These are phyloP conservation scores for Mucor plumbeus DNA, from an alignment of 371 early-diverging fungal genomes.

Conservation along the genomic window DNA sequence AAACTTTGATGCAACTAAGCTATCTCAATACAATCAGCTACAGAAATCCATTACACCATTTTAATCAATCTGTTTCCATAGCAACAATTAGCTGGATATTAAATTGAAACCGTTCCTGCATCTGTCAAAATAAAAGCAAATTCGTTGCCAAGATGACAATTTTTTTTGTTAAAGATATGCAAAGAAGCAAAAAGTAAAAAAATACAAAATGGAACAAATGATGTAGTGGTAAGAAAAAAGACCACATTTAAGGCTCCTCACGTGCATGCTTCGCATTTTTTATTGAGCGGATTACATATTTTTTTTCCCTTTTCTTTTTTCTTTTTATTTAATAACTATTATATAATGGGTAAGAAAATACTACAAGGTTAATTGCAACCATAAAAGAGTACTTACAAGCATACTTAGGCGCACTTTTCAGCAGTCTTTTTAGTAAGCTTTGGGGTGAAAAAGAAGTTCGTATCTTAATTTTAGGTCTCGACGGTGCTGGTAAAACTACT, in stretches of 20 bases:
- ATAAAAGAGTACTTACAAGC: too few relatives aligned
- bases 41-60: background rate
- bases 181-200: background rate
- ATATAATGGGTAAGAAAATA: slow-evolving; percentile 2
- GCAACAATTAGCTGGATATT: background rate
- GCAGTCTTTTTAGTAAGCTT: slow-evolving; percentile 49
- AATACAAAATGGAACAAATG: background rate
- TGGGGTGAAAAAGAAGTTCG: slow-evolving; percentile 85
- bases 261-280: slow-evolving; percentile 8
- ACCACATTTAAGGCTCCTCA: slow-evolving; percentile 3
- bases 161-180: background rate
- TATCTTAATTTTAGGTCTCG: slow-evolving; percentile 92
- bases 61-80: background rate
- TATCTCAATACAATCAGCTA: background rate
- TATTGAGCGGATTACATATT: slow-evolving; percentile 1
- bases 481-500: slow-evolving; percentile 96
- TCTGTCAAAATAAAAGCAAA: background rate
- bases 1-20: background rate
- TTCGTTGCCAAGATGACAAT: background rate
- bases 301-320: background rate
- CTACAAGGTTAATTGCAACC: background rate
- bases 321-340: background rate
- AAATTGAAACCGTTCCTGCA: background rate
- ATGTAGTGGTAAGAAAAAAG: background rate
- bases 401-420: slow-evolving; percentile 48